phyloP scores from a whole-genome alignment of 352 stramenopile species.

The Globisporangium mamillatum region DNA sequence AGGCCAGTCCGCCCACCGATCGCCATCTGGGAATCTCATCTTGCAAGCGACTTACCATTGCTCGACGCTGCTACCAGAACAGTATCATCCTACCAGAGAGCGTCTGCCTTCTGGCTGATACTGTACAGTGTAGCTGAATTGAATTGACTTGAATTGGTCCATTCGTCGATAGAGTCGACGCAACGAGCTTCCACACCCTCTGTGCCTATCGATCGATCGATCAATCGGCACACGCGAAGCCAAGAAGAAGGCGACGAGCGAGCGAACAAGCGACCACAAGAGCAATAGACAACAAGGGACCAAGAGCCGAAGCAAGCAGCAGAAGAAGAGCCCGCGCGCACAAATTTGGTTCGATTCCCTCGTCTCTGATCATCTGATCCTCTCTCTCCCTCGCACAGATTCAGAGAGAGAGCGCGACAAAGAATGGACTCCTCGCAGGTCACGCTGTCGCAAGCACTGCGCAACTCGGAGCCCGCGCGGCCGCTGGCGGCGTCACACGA shows the following conservation, averaged over 20 bases:
- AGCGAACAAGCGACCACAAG: not conserved
- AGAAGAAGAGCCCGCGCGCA: not conserved
- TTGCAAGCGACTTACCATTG: not conserved
- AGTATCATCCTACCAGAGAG: not conserved
- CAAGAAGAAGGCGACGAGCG: not conserved
- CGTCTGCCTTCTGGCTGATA: not conserved
- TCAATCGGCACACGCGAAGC: not conserved
- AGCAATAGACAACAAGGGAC: not conserved
- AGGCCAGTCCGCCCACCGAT: not conserved
- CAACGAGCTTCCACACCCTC: not conserved
- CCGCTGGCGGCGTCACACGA: not conserved
- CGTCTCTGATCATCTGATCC: not conserved
- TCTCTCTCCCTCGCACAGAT: not conserved
- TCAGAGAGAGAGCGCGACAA: not conserved
- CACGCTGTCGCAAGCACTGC: slow-evolving; percentile 15
- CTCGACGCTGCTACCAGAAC: not conserved
- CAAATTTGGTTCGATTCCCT: not conserved
- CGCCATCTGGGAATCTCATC: slow-evolving; percentile 1
- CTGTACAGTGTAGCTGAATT: not conserved
- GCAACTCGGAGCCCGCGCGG: slow-evolving; percentile 6
- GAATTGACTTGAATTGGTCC: not conserved
- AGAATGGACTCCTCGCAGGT: slow-evolving; percentile 17
- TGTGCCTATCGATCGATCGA: not conserved
- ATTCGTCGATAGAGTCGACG: not conserved
- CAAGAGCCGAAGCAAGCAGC: not conserved